Conservation (phyloP, 257 asterid genomes). For the Gentiana straminea region DNA sequence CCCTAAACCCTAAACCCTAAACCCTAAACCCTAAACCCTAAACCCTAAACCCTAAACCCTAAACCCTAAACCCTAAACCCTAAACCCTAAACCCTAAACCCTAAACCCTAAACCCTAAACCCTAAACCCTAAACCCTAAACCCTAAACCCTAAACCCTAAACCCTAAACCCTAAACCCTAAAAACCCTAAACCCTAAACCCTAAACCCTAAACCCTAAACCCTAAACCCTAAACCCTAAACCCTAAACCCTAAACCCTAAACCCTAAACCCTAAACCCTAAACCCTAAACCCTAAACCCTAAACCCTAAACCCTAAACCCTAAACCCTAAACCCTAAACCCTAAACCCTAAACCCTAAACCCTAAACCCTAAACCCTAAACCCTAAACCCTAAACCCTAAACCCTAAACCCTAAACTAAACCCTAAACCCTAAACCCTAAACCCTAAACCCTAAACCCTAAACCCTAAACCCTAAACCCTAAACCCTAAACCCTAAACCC, state of each 20-base stretch:
- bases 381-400: constrained; percentile 12
- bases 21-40: constrained; percentile 11
- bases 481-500: constrained; percentile 6
- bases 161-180: too few relatives aligned
- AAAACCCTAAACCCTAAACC: constrained; percentile 8
- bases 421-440: constrained; percentile 6
- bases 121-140: constrained; percentile 3
- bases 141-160: constrained; percentile 3
- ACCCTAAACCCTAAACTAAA: too few relatives aligned
- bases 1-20: constrained; percentile 6
- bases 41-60: constrained; percentile 7
- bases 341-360: constrained; percentile 10
- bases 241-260: constrained; percentile 3
- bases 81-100: constrained; percentile 5
- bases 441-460: constrained; percentile 3
- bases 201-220: constrained; percentile 8
- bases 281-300: constrained; percentile 3
- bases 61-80: constrained; percentile 6
- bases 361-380: constrained; percentile 12
- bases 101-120: constrained; percentile 6
- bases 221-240: constrained; percentile 10
- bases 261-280: constrained; percentile 10
- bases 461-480: constrained; percentile 7
- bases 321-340: constrained; percentile 6
- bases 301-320: constrained; percentile 2